phyloP scores from a whole-genome alignment of 176 grass and related monocot genomes.

The Triticum timopheevii region DNA sequence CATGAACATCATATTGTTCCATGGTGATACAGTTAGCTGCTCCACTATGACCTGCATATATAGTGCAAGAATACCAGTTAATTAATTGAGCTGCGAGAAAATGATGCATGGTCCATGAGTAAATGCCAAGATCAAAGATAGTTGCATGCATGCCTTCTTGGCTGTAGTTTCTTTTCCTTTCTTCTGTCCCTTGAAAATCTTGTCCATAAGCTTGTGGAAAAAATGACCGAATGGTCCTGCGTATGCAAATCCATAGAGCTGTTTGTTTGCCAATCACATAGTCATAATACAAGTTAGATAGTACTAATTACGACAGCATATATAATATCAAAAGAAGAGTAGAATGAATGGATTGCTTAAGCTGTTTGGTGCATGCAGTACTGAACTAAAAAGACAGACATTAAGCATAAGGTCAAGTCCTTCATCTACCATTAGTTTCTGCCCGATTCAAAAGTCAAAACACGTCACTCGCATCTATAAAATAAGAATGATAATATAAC shows the following conservation, averaged over 20 bases:
- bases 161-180: conserved; percentile 89
- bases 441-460: background rate
- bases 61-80: background rate
- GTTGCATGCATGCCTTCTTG: conserved; percentile 66
- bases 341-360: background rate
- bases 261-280: conserved; percentile 16
- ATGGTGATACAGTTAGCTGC: conserved; percentile 72
- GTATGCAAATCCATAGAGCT: conserved; percentile 85
- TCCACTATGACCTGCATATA: conserved; percentile 60
- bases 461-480: background rate
- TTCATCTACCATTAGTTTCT: background rate
- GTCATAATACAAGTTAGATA: background rate
- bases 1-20: conserved; percentile 88
- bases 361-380: background rate
- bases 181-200: conserved; percentile 71
- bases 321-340: background rate
- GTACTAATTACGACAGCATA: background rate
- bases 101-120: background rate
- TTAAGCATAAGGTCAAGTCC: background rate
- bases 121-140: background rate
- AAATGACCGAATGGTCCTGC: conserved; percentile 87
- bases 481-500: background rate
- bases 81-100: background rate
- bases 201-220: conserved; percentile 81
- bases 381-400: background rate